Percentiles rank a stretch among this genome's conserved stretches.
phyloP scores from a whole-genome alignment of 2,329 filamentous ascomycete genomes.

The Parafenestella ontariensis region DNA sequence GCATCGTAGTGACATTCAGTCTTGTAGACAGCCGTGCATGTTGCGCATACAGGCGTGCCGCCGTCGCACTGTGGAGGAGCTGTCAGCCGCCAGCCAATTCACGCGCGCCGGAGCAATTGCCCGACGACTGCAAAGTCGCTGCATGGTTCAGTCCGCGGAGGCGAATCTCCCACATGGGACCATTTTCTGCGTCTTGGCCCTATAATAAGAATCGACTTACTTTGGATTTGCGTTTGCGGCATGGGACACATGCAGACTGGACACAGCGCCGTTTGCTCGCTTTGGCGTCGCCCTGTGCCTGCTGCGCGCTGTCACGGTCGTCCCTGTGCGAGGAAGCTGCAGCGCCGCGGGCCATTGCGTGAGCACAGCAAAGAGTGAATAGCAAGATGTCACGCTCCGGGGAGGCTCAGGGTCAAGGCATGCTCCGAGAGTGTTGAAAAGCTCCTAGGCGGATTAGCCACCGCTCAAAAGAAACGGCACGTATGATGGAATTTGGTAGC shows the following conservation, averaged over 20 bases:
- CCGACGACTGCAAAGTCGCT: slow-evolving; percentile 3
- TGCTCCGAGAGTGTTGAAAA: slow-evolving; percentile 13
- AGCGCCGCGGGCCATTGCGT: slow-evolving; percentile 39
- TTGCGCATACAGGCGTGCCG: slow-evolving; percentile 56
- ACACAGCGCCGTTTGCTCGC: slow-evolving; percentile 45
- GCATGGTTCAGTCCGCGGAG: slow-evolving; percentile 27
- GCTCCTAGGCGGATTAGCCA: slow-evolving; percentile 15
- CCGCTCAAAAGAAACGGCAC: slow-evolving; percentile 2
- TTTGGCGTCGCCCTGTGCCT: slow-evolving; percentile 27
- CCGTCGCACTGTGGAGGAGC: slow-evolving; percentile 57
- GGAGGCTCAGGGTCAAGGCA: slow-evolving; percentile 24
- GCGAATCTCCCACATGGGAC: slow-evolving; percentile 15
- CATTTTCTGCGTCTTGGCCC: not conserved
- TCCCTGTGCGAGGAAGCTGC: slow-evolving; percentile 27
- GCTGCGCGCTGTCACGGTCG: slow-evolving; percentile 21
- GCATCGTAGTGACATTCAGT: slow-evolving; percentile 59
- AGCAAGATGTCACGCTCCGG: slow-evolving; percentile 24
- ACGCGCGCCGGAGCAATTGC: not conserved
- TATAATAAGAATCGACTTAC: slow-evolving; percentile 34
- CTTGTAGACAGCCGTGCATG: slow-evolving; percentile 59
- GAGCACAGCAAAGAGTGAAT: slow-evolving; percentile 13
- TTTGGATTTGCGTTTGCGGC: slow-evolving; percentile 60
- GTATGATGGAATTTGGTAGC: slow-evolving; percentile 8
- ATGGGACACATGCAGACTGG: slow-evolving; percentile 56
- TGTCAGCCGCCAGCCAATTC: slow-evolving; percentile 19